Percentiles rank a stretch among this genome's conserved stretches.
Evolutionary conservation across 768 basidiomycete genomes (phyloP).

Genomic region (Scleroderma bovista): DNA sequence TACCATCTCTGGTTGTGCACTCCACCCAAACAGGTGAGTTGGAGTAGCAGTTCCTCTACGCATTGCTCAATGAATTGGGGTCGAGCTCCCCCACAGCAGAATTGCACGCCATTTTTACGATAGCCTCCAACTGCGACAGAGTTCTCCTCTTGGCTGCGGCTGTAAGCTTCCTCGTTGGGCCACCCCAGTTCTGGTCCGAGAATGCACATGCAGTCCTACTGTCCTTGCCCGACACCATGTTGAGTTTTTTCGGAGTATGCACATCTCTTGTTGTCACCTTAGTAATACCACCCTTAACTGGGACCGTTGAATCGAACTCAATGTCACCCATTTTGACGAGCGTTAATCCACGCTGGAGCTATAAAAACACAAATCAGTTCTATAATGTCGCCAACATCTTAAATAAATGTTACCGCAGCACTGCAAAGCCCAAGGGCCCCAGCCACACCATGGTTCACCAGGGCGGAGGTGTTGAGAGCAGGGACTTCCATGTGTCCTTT

Average conservation of each 20-base stretch:
- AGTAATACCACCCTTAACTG: neutral
- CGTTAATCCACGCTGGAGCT: neutral
- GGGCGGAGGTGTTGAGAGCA: neutral
- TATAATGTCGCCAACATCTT: neutral
- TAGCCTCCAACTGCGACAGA: neutral
- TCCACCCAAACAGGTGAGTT: too few species aligned
- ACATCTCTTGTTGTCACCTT: neutral
- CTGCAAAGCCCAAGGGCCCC: neutral
- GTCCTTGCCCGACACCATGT: constrained; percentile 4
- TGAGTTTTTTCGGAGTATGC: neutral
- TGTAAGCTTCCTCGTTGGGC: neutral
- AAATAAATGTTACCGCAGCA: neutral
- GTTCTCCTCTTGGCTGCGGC: neutral
- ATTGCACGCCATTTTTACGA: neutral
- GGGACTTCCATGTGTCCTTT: neutral
- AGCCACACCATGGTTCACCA: neutral
- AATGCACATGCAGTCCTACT: constrained; percentile 2
- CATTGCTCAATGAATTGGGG: neutral
- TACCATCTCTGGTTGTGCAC: too few species aligned
- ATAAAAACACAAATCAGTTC: neutral
- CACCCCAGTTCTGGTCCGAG: constrained; percentile 6
- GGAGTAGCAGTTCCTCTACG: too few species aligned
- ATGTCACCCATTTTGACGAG: neutral
- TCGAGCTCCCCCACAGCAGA: neutral
- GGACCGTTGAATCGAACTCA: neutral